phyloP scores from a whole-genome alignment of 306 rosid species.

The Prosopis cineraria region DNA sequence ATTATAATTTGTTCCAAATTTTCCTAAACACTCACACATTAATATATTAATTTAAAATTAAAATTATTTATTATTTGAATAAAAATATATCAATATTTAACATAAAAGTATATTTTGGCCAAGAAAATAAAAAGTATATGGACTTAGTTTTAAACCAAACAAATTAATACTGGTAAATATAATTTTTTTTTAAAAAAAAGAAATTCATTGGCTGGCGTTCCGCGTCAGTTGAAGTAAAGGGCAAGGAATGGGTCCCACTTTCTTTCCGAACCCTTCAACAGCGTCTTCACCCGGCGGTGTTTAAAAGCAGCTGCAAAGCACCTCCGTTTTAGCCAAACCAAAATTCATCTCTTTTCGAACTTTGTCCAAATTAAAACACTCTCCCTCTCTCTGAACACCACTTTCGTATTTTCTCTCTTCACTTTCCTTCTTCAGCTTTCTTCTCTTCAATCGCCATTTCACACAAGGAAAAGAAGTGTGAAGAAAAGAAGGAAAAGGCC shows the following conservation, averaged over 20 bases:
- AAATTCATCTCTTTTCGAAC: constrained; percentile 5
- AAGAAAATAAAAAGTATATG: too few species aligned
- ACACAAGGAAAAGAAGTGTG: neutral
- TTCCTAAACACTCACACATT: too few species aligned
- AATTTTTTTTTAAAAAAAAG: neutral
- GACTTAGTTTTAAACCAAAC: too few species aligned
- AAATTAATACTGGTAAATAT: too few species aligned
- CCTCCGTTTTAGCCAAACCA: constrained; percentile 30
- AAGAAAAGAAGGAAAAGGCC: neutral
- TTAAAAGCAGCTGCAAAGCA: constrained; percentile 63
- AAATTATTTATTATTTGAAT: too few species aligned
- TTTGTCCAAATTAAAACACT: neutral
- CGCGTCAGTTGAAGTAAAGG: constrained; percentile 36
- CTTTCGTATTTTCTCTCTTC: neutral
- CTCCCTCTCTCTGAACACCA: constrained; percentile 21
- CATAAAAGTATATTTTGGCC: too few species aligned
- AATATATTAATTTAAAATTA: too few species aligned
- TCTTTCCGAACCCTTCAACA: neutral
- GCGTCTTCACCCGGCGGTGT: constrained; percentile 22
- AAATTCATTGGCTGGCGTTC: constrained; percentile 29
- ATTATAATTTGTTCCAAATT: too few species aligned
- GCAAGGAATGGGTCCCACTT: constrained; percentile 50
- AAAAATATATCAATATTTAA: too few species aligned
- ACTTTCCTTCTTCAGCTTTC: neutral
- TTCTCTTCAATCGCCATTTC: constrained; percentile 8